Evolutionary conservation across 1,284 basidiomycete genomes (phyloP).

Genomic region (Ganoderma meredithae): DNA sequence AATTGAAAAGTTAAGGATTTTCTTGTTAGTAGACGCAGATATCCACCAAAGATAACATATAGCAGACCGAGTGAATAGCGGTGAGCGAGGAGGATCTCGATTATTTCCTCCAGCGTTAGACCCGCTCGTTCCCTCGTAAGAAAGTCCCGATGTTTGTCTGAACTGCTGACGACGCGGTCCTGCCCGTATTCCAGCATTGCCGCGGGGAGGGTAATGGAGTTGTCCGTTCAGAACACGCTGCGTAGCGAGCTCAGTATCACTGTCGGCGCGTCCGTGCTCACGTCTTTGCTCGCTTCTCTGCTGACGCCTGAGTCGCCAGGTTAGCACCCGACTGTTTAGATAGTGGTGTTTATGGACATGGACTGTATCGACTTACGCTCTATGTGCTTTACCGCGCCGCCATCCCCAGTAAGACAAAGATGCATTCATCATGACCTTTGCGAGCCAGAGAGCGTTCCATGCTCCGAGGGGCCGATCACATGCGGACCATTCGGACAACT

Average conservation of each 20-base stretch:
- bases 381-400: conserved; percentile 52
- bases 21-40: not conserved
- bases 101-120: conserved; percentile 9
- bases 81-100: conserved; percentile 25
- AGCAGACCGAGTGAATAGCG: conserved; percentile 47
- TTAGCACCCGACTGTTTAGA: not conserved
- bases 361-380: not conserved
- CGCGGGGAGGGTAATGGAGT: conserved; percentile 18
- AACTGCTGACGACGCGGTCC: conserved; percentile 7
- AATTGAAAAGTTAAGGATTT: not conserved
- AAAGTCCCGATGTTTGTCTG: conserved; percentile 17
- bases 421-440: conserved; percentile 60
- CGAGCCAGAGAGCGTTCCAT: conserved; percentile 77
- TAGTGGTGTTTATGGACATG: no score
- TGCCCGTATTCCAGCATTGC: not conserved
- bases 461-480: conserved; percentile 73
- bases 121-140: conserved; percentile 22
- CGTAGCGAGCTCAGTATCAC: conserved; percentile 25
- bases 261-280: conserved; percentile 9
- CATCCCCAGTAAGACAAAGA: conserved; percentile 69
- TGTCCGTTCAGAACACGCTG: conserved; percentile 23
- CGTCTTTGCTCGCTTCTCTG: no score
- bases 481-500: conserved; percentile 65
- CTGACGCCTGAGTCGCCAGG: not conserved
- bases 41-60: not conserved